These are phyloP conservation scores for Vigna reflexopilosa DNA, from an alignment of 306 rosid genomes.

Conservation along the genomic window DNA sequence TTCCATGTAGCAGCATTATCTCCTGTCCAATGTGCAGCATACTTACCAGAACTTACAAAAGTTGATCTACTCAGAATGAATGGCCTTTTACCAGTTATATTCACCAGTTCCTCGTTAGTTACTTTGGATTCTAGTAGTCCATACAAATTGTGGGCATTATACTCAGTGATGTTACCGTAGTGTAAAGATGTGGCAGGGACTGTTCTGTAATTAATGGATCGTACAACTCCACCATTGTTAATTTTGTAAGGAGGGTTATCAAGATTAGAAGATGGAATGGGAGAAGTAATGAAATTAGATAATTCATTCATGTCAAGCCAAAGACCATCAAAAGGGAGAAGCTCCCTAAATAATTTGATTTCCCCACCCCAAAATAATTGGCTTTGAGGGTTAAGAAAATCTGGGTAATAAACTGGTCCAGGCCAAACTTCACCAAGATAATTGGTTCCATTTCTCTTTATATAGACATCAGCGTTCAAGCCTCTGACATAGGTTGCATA, in stretches of 20 bases:
- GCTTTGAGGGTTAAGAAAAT: conserved; percentile 69
- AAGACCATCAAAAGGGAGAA: conserved; percentile 78
- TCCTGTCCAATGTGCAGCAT: conserved; percentile 96
- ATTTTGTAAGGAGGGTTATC: conserved; percentile 85
- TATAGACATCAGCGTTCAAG: conserved; percentile 63
- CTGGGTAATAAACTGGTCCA: conserved; percentile 76
- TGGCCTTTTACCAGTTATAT: conserved; percentile 79
- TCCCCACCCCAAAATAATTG: conserved; percentile 68
- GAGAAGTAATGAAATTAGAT: conserved; percentile 71
- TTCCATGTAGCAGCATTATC: conserved; percentile 86
- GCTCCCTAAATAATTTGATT: conserved; percentile 62
- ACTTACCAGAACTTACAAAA: conserved; percentile 87
- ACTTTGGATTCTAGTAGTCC: conserved; percentile 73
- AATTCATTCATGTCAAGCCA: conserved; percentile 94
- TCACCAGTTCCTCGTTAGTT: conserved; percentile 63
- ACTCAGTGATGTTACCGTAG: conserved; percentile 71
- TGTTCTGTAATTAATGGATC: conserved; percentile 57
- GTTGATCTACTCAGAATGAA: conserved; percentile 85
- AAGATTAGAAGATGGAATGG: conserved; percentile 57
- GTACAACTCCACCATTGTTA: conserved; percentile 49
- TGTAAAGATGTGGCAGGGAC: conserved; percentile 73
- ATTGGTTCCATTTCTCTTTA: conserved; percentile 68
- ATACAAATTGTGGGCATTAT: conserved; percentile 75
- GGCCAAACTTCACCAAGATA: conserved; percentile 90
- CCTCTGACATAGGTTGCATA: conserved; percentile 72